A percentile compares a stretch with the other conserved stretches of the same genome.
Conservation (phyloP, 768 basidiomycete genomes). For the Mycena polygramma region DNA sequence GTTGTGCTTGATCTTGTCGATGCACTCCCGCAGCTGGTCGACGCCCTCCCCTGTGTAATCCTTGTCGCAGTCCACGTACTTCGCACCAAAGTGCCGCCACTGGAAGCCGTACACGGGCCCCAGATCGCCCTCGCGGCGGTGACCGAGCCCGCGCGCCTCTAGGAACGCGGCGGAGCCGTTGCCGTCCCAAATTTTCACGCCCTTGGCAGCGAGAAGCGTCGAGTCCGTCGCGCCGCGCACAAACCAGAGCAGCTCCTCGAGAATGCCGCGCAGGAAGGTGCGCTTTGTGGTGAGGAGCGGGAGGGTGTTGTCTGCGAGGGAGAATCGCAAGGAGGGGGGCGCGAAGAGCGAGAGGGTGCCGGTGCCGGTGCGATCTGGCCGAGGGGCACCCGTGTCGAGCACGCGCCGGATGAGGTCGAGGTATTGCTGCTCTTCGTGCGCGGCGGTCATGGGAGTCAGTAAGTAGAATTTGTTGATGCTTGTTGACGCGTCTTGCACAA, state of each 20-base stretch:
- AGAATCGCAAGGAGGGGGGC: constrained; percentile 91
- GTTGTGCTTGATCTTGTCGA: constrained; percentile 91
- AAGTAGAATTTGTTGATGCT: not conserved
- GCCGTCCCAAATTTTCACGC: constrained; percentile 98
- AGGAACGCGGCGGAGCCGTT: constrained; percentile 93
- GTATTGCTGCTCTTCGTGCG: constrained; percentile 92
- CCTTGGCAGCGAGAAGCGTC: constrained; percentile 78
- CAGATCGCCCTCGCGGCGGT: constrained; percentile 90
- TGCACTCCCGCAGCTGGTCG: constrained; percentile 92
- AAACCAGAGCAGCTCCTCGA: constrained; percentile 98
- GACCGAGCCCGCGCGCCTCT: constrained; percentile 84
- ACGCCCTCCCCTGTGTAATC: constrained; percentile 89
- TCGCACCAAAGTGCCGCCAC: constrained; percentile 95
- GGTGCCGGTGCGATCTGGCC: constrained; percentile 95
- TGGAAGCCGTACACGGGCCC: constrained; percentile 99
- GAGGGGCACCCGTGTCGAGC: constrained; percentile 78
- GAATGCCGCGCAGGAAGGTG: constrained; percentile 91
- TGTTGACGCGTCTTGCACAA: constrained; percentile 13
- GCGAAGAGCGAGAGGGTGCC: constrained; percentile 95
- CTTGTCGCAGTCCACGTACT: constrained; percentile 78
- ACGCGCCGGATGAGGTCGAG: constrained; percentile 84
- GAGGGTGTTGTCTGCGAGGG: constrained; percentile 78
- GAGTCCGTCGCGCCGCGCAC: constrained; percentile 88
- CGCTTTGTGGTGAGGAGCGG: constrained; percentile 96
- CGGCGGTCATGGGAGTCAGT: constrained; percentile 7